These are phyloP conservation scores for Cryptococcus sp. DNA, from an alignment of 1,284 basidiomycete genomes.

Conservation along the genomic window DNA sequence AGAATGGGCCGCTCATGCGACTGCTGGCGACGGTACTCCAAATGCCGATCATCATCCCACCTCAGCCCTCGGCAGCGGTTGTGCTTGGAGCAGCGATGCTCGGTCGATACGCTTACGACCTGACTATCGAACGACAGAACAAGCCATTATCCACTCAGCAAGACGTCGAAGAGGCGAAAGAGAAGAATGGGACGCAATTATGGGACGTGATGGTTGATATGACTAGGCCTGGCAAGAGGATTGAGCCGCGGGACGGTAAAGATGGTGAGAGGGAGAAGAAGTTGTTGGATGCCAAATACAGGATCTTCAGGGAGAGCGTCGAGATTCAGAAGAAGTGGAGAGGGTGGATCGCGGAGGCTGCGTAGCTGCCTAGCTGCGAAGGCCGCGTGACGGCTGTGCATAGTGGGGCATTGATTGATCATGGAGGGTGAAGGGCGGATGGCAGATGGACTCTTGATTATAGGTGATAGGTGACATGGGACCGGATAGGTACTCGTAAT, in stretches of 20 bases:
- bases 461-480: too few relatives aligned
- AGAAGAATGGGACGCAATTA: constrained; percentile 66
- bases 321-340: constrained; percentile 73
- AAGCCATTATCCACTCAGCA: constrained; percentile 51
- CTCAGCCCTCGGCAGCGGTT: constrained; percentile 76
- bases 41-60: constrained; percentile 82
- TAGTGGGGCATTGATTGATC: too few relatives aligned
- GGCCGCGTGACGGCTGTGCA: constrained; percentile 14
- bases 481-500: too few relatives aligned
- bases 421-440: too few relatives aligned
- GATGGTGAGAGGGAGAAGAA: constrained; percentile 61
- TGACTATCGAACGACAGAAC: constrained; percentile 47
- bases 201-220: constrained; percentile 98
- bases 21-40: constrained; percentile 83
- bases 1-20: constrained; percentile 79
- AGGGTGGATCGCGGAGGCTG: constrained; percentile 38
- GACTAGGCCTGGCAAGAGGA: constrained; percentile 78
- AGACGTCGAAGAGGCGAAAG: constrained; percentile 56
- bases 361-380: constrained; percentile 21
- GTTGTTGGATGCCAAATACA: constrained; percentile 87
- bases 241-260: constrained; percentile 65
- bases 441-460: too few relatives aligned
- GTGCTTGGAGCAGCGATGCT: constrained; percentile 93
- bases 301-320: constrained; percentile 86
- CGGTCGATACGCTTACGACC: constrained; percentile 79